Percentiles rank a stretch among this genome's conserved stretches.
Evolutionary conservation across 192 early-diverging fungal genomes (phyloP).

Genomic region (Backusella macrospora): DNA sequence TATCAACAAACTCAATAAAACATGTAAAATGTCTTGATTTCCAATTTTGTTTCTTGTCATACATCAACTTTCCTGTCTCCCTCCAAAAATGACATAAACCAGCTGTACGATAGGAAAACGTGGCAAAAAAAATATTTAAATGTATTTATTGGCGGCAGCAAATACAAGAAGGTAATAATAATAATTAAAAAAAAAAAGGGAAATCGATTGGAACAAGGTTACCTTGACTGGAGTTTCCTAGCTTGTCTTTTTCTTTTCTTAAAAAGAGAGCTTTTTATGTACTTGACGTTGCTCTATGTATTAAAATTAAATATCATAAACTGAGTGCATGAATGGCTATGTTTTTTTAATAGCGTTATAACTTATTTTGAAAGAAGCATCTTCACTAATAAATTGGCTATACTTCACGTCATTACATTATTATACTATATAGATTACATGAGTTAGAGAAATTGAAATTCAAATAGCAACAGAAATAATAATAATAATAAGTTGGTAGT

Average conservation of each 20-base stretch:
- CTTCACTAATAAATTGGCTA: not conserved
- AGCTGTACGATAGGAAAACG: not conserved
- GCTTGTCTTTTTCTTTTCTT: not conserved
- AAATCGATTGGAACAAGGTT: not conserved
- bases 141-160: not conserved
- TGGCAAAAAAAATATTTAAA: not conserved
- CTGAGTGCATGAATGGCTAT: not conserved
- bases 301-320: not conserved
- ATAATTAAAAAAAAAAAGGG: not conserved
- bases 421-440: not conserved
- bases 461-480: not conserved
- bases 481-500: not conserved
- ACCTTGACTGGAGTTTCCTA: not conserved
- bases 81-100: slow-evolving; percentile 4
- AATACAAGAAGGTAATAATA: not conserved
- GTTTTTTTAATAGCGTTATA: not conserved
- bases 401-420: not conserved
- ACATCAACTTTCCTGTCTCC: slow-evolving; percentile 2
- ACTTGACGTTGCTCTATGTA: not conserved
- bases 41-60: not conserved
- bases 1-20: not conserved
- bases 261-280: not conserved
- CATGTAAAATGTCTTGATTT: not conserved
- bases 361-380: not conserved
- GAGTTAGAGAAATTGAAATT: not conserved